These are phyloP conservation scores for Rhododendron williamsianum DNA, from an alignment of 148 eudicot genomes.

Conservation along the genomic window DNA sequence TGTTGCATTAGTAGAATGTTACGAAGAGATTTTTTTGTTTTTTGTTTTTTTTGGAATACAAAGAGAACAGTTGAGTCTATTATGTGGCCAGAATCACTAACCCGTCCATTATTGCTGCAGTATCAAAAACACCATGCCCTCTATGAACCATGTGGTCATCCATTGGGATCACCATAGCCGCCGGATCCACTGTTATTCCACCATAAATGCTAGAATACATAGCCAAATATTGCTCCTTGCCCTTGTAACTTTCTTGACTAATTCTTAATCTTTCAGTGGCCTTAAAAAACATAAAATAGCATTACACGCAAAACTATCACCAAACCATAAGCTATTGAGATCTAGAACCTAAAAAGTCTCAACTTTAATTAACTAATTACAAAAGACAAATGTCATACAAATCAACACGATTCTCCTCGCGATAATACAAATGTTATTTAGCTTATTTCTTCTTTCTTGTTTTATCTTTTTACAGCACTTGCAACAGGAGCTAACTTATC, in stretches of 20 bases:
- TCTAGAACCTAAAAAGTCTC: background rate
- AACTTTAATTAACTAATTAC: background rate
- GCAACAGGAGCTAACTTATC: background rate
- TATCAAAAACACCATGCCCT: slow-evolving; percentile 94
- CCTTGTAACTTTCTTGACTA: slow-evolving; percentile 32
- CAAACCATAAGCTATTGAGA: background rate
- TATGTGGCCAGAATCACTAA: slow-evolving; percentile 23
- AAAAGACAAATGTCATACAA: background rate
- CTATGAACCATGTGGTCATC: slow-evolving; percentile 97
- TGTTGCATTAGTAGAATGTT: background rate
- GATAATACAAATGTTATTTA: background rate
- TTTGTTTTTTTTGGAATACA: background rate
- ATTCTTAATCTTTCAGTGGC: slow-evolving; percentile 55
- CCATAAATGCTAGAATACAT: slow-evolving; percentile 87
- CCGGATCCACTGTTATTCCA: slow-evolving; percentile 71
- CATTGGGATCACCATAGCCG: slow-evolving; percentile 84
- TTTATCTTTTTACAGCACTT: background rate
- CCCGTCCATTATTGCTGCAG: slow-evolving; percentile 72
- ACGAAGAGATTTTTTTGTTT: background rate
- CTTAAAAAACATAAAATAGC: slow-evolving; percentile 22
- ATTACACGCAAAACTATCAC: background rate
- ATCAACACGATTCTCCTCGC: background rate
- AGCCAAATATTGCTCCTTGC: slow-evolving; percentile 58
- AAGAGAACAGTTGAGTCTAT: background rate
- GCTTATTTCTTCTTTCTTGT: background rate